Base-by-base conservation (phyloP, 768 basidiomycete species). In the Suillus weaverae region DNA sequence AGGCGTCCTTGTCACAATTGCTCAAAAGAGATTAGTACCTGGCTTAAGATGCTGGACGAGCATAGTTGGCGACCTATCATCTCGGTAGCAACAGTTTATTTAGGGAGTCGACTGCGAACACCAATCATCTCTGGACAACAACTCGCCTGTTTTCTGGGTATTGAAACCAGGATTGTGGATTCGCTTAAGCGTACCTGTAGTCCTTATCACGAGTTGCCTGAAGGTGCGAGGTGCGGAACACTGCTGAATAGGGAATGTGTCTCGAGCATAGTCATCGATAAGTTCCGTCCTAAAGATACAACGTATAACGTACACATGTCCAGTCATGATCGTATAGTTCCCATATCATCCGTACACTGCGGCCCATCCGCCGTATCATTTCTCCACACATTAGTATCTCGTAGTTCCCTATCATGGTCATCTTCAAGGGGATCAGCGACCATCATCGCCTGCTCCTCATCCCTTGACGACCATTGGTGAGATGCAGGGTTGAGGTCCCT, bases 391-490 rank as follows among this genome's bases (percentile, higher is more conserved):
- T 54, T 22, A 4, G 55, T 33, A 35, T 55, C 44, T 33, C 62
- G 60, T 22, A 54, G 26, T 46, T 54, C 64, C 50, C 5, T 59
- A 60, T 44, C 61, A 64, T 33, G 66, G 30, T 55, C 53, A 26
- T 65, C 69, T 50, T 75, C 75, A 32, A 72, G 73, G 33, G 73
- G 69, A 48, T 75, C 73, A n/a, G 65, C 41, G 32, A 5, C 33
- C 22, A 71, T 68, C 5, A 74, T 57, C 10, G 72, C 76, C 38
- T 70, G 72, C 36, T 74, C 74, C 39, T 76, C 74, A 9, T 77
- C 74, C 67, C 76, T 69, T 33, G 74, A 72, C 13, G 72, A 69
- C 74, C 74, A 75, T 44, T 77, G 74, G 33, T 75, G 75, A 6
- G 75, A 75, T 51, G 71, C 1, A 36, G 68, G 2, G 38, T 75